Base-by-base conservation (phyloP, 2,329 filamentous ascomycete species). In the Lojkania enalia region DNA sequence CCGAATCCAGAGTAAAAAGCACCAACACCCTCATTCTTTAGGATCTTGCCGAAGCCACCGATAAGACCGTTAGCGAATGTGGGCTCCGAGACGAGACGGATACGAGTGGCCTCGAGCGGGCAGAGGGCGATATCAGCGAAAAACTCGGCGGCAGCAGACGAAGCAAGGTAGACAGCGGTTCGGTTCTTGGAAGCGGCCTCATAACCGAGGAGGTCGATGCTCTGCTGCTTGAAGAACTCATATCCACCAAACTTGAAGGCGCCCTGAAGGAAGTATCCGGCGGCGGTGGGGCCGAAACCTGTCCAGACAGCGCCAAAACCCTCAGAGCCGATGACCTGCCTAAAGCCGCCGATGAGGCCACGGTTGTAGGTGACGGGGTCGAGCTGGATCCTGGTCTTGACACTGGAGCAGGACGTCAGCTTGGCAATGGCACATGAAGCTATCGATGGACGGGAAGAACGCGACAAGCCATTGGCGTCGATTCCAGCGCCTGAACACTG, bases 351-450 rank as follows among this genome's bases (percentile, higher is more conserved):
- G 73, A 95, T 80, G 74, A 95, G 79, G 70, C 90, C 90, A 66
- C 79, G 82, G 85, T 95, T 95, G 82, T 94, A 95, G 74, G 86
- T 92, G 63, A 71, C 79, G 60, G 90, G 89, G 76, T 95, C 90
- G 72, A 95, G 88, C 81, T 95, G 90, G 74, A 95, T 95, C 76
- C 88, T 85, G 66, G 90, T 95, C 85, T 95, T 95, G 82, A 95
- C 88, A 77, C 89, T 95, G 61, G 38, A 38, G n/a, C n/a, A n/a
- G 35, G 46, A 35, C 30, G 59, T 64, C 49, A 65, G 60, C 54
- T 49, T 15, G 49, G 54, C 44, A n/a, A 33, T 41, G 31, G 13
- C 9, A 27, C 21, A 42, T 20, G 27, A 9, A 43, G 25, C 36
- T 43, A 20, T 35, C 35, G 16, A 45, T 7, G 19, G 13, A n/a